Conservation (phyloP, 2,329 filamentous ascomycete genomes). For the Epichloe sylvatica region DNA sequence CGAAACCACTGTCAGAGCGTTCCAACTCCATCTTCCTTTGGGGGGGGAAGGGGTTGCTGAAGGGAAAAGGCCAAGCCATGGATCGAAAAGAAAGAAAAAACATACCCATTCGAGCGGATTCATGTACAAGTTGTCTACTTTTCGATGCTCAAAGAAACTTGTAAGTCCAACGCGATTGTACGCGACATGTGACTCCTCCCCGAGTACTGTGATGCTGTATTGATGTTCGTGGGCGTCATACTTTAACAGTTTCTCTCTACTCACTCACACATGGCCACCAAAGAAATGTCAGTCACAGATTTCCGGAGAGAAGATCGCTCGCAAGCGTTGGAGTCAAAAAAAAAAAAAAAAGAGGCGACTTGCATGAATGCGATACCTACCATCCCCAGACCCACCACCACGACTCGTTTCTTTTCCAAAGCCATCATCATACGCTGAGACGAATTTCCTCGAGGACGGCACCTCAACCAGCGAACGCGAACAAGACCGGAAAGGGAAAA, state of each 20-base stretch:
- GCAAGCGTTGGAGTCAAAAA: background rate
- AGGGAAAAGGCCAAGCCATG: background rate
- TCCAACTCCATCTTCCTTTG: background rate
- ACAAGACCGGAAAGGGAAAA: background rate
- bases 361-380: conserved; percentile 81
- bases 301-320: background rate
- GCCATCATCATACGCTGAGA: background rate
- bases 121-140: conserved; percentile 76
- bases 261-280: background rate
- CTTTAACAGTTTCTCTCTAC: conserved; percentile 77
- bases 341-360: conserved; percentile 20
- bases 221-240: conserved; percentile 61
- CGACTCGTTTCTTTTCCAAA: conserved; percentile 43
- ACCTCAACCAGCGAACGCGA: no score
- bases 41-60: background rate
- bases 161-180: conserved; percentile 87
- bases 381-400: conserved; percentile 84
- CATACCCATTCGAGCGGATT: conserved; percentile 70
- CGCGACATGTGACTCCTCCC: conserved; percentile 74
- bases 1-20: background rate
- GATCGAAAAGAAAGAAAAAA: background rate
- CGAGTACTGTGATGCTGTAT: conserved; percentile 73
- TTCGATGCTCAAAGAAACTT: conserved; percentile 74
- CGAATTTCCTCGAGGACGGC: no score
- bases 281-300: background rate